A percentile compares a stretch with the other conserved stretches of the same genome.
These are phyloP conservation scores for Escovopsis sp. DNA, from an alignment of 2,329 filamentous ascomycete genomes.

Conservation along the genomic window DNA sequence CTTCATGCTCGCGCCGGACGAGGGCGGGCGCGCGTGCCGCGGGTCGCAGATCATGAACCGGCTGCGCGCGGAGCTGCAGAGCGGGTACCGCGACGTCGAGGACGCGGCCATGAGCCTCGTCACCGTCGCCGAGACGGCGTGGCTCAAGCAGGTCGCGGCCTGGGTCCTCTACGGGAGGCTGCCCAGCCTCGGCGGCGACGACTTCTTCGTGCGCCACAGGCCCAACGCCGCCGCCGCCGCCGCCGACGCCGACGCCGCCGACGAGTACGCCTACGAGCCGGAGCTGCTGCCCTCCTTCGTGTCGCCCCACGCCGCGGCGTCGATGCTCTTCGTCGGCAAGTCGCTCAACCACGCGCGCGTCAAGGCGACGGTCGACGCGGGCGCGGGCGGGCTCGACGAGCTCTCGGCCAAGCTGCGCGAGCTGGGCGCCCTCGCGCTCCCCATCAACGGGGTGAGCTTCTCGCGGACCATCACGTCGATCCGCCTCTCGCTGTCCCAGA, in stretches of 20 bases:
- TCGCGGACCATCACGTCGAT: slow-evolving; percentile 61
- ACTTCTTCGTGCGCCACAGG: slow-evolving; percentile 65
- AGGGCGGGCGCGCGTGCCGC: slow-evolving; percentile 31
- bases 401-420: slow-evolving; percentile 54
- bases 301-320: slow-evolving; percentile 55
- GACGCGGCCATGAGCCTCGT: slow-evolving; percentile 58
- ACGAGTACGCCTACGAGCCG: slow-evolving; percentile 40
- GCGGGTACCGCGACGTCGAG: slow-evolving; percentile 79
- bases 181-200: slow-evolving; percentile 60
- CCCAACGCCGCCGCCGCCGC: slow-evolving; percentile 27
- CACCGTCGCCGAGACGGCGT: slow-evolving; percentile 71
- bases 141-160: slow-evolving; percentile 78
- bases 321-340: slow-evolving; percentile 81
- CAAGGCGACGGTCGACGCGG: slow-evolving; percentile 29
- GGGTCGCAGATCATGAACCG: slow-evolving; percentile 66
- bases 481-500: slow-evolving; percentile 67
- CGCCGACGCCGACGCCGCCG: slow-evolving; percentile 1
- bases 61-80: slow-evolving; percentile 62
- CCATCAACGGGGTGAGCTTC: slow-evolving; percentile 58
- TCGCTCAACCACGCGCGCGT: slow-evolving; percentile 72
- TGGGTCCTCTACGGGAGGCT: slow-evolving; percentile 85
- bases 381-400: slow-evolving; percentile 39
- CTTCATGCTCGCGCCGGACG: slow-evolving; percentile 43
- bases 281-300: slow-evolving; percentile 68
- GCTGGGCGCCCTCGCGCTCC: slow-evolving; percentile 54